Percentiles rank a stretch among this genome's conserved stretches.
Conservation (phyloP, 1,139 yeast species). For the Blastobotrys niveus region DNA sequence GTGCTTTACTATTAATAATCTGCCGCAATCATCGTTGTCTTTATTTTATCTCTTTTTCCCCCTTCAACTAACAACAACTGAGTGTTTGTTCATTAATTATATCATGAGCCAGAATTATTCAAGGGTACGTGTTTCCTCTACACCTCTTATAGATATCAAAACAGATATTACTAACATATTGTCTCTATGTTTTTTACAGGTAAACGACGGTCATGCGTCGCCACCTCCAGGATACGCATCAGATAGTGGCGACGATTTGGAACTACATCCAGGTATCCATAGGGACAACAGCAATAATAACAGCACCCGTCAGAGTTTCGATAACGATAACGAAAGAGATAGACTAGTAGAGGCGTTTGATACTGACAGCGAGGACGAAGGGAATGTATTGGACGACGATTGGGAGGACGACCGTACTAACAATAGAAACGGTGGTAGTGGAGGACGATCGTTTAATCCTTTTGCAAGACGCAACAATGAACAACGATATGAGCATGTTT, state of each 20-base stretch:
- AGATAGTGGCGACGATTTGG: background rate
- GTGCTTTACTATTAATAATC: too few relatives aligned
- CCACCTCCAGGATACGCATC: slow-evolving; percentile 12
- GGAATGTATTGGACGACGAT: slow-evolving; percentile 14
- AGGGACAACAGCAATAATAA: background rate
- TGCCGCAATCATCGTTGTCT: too few relatives aligned
- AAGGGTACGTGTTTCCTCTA: slow-evolving; percentile 12
- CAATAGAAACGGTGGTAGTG: slow-evolving; percentile 9
- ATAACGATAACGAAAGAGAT: slow-evolving; percentile 15
- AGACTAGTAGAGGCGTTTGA: slow-evolving; percentile 26
- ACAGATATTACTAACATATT: background rate
- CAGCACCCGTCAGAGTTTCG: too few relatives aligned
- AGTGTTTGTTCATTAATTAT: too few relatives aligned
- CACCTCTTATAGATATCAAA: background rate
- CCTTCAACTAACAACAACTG: too few relatives aligned
- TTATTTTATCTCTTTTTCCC: too few relatives aligned
- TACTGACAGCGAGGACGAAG: slow-evolving; percentile 20
- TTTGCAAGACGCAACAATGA: slow-evolving; percentile 1
- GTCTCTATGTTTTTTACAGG: too few relatives aligned
- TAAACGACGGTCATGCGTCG: slow-evolving; percentile 2
- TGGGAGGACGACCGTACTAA: slow-evolving; percentile 25
- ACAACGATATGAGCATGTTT: background rate
- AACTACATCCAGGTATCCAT: background rate
- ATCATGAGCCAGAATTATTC: slow-evolving; percentile 13
- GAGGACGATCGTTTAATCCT: slow-evolving; percentile 6